phyloP scores from a whole-genome alignment of 805 yeast genomes.

The Metschnikowia gelsemii region DNA sequence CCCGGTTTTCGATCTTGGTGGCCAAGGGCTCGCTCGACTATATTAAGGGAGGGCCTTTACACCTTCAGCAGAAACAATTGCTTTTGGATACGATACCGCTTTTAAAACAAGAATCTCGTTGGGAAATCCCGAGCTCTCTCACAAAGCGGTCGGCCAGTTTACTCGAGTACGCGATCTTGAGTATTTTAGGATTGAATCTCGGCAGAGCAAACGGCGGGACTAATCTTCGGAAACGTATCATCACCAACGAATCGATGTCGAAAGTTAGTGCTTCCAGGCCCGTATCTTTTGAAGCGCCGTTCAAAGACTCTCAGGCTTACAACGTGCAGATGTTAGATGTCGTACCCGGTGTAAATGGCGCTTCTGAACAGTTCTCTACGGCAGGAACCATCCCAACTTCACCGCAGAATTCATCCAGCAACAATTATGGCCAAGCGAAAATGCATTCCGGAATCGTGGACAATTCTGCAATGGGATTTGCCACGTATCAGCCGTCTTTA shows the following conservation, averaged over 20 bases:
- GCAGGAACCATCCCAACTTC: too few relatives aligned
- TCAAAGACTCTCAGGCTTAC: too few relatives aligned
- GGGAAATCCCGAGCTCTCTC: constrained; percentile 52
- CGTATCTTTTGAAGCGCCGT: background rate
- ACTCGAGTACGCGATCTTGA: constrained; percentile 58
- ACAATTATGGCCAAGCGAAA: too few relatives aligned
- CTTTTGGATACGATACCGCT: constrained; percentile 51
- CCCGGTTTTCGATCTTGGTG: constrained; percentile 61
- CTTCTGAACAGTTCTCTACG: too few relatives aligned
- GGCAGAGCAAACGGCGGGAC: constrained; percentile 18
- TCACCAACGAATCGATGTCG: constrained; percentile 11
- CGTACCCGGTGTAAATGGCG: too few relatives aligned
- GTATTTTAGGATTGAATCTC: constrained; percentile 55
- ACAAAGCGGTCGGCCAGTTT: constrained; percentile 55
- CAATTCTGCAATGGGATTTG: too few relatives aligned
- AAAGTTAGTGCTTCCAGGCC: constrained; percentile 1
- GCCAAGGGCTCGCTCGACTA: constrained; percentile 80
- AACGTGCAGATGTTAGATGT: background rate
- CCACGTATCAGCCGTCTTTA: too few relatives aligned
- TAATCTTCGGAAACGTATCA: constrained; percentile 11
- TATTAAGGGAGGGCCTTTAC: constrained; percentile 77
- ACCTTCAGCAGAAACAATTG: constrained; percentile 63
- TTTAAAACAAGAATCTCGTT: constrained; percentile 49
- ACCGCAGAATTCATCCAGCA: too few relatives aligned
- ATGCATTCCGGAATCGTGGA: too few relatives aligned